Evolutionary conservation across 495 filamentous ascomycete species (phyloP), one percentile per base, ranked within the genome.

Genomic region (Talaromyces wortmannii): DNA sequence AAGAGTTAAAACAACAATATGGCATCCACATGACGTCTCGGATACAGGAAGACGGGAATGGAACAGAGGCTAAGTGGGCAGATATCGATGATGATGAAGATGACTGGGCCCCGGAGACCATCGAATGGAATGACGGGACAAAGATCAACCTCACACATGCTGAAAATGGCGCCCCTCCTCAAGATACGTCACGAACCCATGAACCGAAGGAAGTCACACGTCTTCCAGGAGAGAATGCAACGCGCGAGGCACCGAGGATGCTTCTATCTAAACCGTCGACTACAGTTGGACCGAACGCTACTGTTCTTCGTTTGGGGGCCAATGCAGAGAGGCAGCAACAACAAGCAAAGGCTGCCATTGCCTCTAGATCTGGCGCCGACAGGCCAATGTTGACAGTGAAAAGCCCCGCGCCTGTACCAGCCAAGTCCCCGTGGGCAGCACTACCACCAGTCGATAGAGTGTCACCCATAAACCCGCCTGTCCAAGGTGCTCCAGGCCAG

Each of bases 61-160:
- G 87, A 13, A 91, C 92, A 56, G 89, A 92, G 51, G 83, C 91
- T 13, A 92, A 91, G 65, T 99, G 94, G 94, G 94, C 95, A 15
- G 94, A 99, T 74, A 97, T 98, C 55, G 94, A 97, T 56, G 94
- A 99, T 55, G 94, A 99, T 59, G 91, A 97, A 65, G 94, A 97
- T 54, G 92, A 97, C 65, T 99, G 94, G 94, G 91, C 88, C 3
- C 95, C 94, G 0, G 92, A 97, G 58, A 86, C 88, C 6, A 95
- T 97, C 57, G 90, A 95, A 59, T 99, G 94, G 94, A 91, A 87
- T 59, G 94, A 99, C 68, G 92, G 92, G 32, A 97, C 92, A 12
- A 97, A 97, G 73, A 89, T 91, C 53, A 87, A 84, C 40, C 77
- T 95, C 7, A 83, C 85, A 12, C 82, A 87, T 45, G 65, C 77